Conservation (phyloP, 1,284 basidiomycete species). For the Athelia sp. region DNA sequence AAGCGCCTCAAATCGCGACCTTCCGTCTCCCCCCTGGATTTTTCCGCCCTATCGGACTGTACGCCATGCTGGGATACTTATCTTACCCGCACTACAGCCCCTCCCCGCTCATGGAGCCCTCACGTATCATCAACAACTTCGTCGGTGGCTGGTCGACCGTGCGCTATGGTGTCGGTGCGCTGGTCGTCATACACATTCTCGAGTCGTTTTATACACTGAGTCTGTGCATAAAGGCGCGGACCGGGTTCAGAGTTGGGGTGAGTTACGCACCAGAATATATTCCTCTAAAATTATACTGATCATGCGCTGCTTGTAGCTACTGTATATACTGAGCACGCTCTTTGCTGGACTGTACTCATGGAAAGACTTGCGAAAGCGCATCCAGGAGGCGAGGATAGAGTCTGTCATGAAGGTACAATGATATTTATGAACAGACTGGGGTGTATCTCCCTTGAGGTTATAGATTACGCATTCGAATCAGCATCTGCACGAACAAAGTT, state of each 20-base stretch:
- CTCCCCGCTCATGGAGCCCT: constrained; percentile 9
- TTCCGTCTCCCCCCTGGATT: constrained; percentile 26
- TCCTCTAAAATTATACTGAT: constrained; percentile 1
- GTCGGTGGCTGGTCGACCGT: constrained; percentile 13
- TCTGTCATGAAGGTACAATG: constrained; percentile 32
- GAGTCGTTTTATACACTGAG: constrained; percentile 28
- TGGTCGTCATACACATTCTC: constrained; percentile 21
- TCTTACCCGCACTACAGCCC: constrained; percentile 20
- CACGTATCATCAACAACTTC: constrained; percentile 3
- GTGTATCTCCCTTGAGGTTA: no score
- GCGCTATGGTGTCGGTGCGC: constrained; percentile 24
- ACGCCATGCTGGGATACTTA: constrained; percentile 25
- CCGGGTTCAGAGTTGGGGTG: constrained; percentile 31
- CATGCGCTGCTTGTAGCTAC: not conserved
- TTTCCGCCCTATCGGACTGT: constrained; percentile 13
- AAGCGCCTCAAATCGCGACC: constrained; percentile 32
- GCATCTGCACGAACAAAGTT: no score
- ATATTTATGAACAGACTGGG: not conserved
- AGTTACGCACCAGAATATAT: constrained; percentile 11
- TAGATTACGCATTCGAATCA: no score
- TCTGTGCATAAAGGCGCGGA: constrained; percentile 30
- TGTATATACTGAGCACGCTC: constrained; percentile 27
- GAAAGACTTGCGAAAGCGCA: constrained; percentile 25
- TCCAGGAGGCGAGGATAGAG: constrained; percentile 37
- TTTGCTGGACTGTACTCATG: constrained; percentile 31